Evolutionary conservation across 768 basidiomycete species (phyloP), one percentile per base, ranked within the genome.

Genomic region (Mycena epipterygia): DNA sequence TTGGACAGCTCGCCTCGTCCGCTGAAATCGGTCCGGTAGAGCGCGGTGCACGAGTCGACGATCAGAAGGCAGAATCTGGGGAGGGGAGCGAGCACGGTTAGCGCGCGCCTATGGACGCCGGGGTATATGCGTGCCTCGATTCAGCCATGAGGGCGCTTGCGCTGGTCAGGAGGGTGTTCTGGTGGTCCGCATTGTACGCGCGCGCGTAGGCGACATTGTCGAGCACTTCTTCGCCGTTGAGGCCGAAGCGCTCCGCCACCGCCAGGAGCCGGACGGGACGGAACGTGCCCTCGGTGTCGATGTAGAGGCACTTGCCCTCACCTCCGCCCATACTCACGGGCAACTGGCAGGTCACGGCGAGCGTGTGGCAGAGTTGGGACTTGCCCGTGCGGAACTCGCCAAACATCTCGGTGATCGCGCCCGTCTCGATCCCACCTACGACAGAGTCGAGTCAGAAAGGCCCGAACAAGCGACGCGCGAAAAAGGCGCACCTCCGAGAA

Each of bases 111-210:
- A 76, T 72, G 77, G 32, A 21, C 32, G 49, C 21, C 11, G 64
- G 73, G 33, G n/a, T 44, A 25, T n/a, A 33, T 16, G 71, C 84
- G 61, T 71, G 97, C 97, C 98, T 91, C 46, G 97, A 98, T 80
- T 99, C 98, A 7, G 96, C 95, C 98, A 99, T 99, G 76, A 99
- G 89, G n/a, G 97, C 98, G 78, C 95, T 95, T 2, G 98, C 98
- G 74, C 90, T 93, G 0, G 95, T 91, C 68, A 99, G 84, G 64
- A 99, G 86, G 60, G 94, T 89, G 64, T 94, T 89, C 78, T 99
- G 98, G 82, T 99, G 98, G 78, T 99, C 98, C 42, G 97, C 97
- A 76, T 99, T 99, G 81, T 98, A 99, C 75, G 98, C 98, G 74
- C 98, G 87, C 2, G 98, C 98, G 83, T 99, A 99, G 29, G 98